Percentiles rank a stretch among this genome's conserved stretches.
Conservation (phyloP, 1,284 basidiomycete species). For the Ustilago lituana region DNA sequence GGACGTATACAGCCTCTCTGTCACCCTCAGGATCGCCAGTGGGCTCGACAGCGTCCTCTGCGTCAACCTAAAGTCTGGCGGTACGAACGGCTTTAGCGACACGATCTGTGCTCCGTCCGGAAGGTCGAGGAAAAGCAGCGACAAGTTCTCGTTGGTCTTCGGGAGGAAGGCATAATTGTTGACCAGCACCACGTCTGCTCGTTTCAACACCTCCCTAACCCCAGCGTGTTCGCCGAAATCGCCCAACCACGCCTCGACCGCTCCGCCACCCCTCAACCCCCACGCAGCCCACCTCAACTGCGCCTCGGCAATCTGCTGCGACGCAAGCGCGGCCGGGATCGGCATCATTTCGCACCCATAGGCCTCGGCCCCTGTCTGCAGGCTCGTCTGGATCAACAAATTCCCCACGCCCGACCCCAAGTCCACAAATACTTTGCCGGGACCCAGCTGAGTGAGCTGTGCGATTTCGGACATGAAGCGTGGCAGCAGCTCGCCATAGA, state of each 20-base stretch:
- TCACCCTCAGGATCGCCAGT: conserved; percentile 61
- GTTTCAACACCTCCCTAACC: conserved; percentile 65
- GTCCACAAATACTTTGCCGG: conserved; percentile 69
- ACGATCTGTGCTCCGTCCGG: conserved; percentile 71
- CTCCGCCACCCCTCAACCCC: conserved; percentile 68
- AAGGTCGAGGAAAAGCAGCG: conserved; percentile 72
- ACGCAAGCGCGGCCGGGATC: conserved; percentile 70
- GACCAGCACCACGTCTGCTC: conserved; percentile 72
- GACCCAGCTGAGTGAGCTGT: conserved; percentile 64
- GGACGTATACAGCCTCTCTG: conserved; percentile 50
- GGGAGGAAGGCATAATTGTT: conserved; percentile 71
- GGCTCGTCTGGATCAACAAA: conserved; percentile 71
- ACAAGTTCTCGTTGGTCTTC: conserved; percentile 70
- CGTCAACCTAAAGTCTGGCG: conserved; percentile 70
- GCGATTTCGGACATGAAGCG: conserved; percentile 68
- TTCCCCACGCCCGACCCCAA: conserved; percentile 73
- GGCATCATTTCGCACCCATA: conserved; percentile 72
- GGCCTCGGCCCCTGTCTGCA: conserved; percentile 70
- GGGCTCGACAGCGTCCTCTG: conserved; percentile 65
- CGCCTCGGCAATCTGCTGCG: conserved; percentile 70
- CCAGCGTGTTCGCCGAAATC: conserved; percentile 70
- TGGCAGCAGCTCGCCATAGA: conserved; percentile 69
- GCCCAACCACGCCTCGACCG: conserved; percentile 69
- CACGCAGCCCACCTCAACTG: conserved; percentile 70
- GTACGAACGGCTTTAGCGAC: conserved; percentile 71